Percentiles rank a stretch among this genome's conserved stretches.
These are phyloP conservation scores for Platanus orientalis DNA, from an alignment of 164 flowering plant species.

Conservation along the genomic window DNA sequence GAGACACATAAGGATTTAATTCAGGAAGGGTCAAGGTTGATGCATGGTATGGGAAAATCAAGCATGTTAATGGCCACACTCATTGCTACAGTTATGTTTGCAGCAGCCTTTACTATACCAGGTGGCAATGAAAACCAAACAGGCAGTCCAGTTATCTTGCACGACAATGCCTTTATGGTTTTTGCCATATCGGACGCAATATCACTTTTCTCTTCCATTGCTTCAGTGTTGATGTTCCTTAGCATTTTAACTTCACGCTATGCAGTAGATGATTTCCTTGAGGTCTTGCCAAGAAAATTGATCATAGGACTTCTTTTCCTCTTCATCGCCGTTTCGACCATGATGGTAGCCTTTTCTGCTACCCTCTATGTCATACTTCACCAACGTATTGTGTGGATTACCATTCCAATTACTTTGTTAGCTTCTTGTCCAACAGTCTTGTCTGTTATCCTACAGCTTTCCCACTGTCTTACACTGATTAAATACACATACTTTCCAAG, in stretches of 20 bases:
- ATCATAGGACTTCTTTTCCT: not conserved
- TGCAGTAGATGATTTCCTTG: not conserved
- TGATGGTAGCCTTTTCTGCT: not conserved
- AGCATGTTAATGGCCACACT: not conserved
- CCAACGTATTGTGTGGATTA: not conserved
- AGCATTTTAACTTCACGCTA: not conserved
- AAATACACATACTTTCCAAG: not conserved
- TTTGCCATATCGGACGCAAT: not conserved
- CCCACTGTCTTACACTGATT: not conserved
- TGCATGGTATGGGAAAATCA: not conserved
- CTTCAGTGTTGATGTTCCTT: slow-evolving; percentile 1
- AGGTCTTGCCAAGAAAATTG: not conserved
- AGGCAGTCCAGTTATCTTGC: not conserved
- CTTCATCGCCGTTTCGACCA: not conserved
- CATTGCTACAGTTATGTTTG: not conserved
- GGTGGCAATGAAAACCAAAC: no score
- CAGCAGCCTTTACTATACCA: no score
- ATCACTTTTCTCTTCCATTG: not conserved
- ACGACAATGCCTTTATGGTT: not conserved
- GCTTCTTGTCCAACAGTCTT: not conserved
- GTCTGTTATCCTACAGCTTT: not conserved
- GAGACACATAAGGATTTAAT: not conserved
- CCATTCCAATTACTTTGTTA: not conserved
- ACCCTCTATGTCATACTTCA: not conserved
- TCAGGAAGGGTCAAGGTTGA: not conserved